These are phyloP conservation scores for Austroboletus festivus DNA, from an alignment of 768 basidiomycete species.

Conservation along the genomic window DNA sequence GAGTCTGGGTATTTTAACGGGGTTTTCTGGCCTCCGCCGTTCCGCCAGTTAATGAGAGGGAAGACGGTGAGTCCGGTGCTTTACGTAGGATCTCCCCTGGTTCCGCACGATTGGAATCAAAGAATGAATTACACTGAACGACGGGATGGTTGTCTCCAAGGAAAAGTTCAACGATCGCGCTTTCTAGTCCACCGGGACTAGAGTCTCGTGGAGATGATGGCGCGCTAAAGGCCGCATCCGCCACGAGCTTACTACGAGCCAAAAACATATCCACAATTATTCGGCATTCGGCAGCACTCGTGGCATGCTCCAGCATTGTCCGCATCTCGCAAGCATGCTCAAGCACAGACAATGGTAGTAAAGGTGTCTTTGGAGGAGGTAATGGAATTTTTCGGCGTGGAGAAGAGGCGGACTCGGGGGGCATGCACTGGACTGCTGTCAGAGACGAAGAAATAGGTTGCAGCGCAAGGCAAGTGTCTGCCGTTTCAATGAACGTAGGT, in stretches of 20 bases:
- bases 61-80: not conserved
- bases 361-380: constrained; percentile 13
- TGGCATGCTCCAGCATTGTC: constrained; percentile 61
- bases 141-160: constrained; percentile 28
- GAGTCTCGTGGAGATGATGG: constrained; percentile 37
- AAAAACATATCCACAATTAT: constrained; percentile 83
- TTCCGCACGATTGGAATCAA: not conserved
- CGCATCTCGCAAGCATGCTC: constrained; percentile 65
- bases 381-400: constrained; percentile 7
- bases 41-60: not conserved
- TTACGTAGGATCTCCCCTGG: not conserved
- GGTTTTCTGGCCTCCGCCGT: constrained; percentile 4
- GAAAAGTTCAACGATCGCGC: constrained; percentile 48
- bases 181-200: constrained; percentile 36
- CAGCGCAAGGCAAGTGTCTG: not conserved
- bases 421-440: constrained; percentile 5
- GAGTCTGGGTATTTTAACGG: constrained; percentile 14
- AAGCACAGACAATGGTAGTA: constrained; percentile 31
- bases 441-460: constrained; percentile 5
- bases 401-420: constrained; percentile 15
- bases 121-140: constrained; percentile 1
- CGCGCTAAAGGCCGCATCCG: constrained; percentile 32
- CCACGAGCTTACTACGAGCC: constrained; percentile 49
- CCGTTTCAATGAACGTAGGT: constrained; percentile 2
- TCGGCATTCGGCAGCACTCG: constrained; percentile 78